phyloP scores from a whole-genome alignment of 2,329 filamentous ascomycete species.

The Aspergillus quadrilineatus region DNA sequence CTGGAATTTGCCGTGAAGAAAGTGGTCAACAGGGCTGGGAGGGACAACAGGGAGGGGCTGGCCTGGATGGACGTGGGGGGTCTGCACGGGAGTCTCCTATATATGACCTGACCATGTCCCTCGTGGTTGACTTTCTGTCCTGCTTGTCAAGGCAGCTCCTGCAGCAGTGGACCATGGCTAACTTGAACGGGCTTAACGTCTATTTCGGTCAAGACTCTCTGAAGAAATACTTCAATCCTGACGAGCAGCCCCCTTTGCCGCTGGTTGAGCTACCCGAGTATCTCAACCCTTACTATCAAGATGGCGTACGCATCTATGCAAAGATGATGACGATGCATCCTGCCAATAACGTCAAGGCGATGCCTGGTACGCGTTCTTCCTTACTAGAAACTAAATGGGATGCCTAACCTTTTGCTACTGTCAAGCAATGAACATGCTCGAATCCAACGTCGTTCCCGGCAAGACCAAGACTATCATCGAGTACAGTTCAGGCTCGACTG shows the following conservation, averaged over 20 bases:
- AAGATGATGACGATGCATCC: constrained; percentile 67
- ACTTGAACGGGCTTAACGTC: constrained; percentile 50
- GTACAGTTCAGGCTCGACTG: constrained; percentile 62
- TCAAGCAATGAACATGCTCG: constrained; percentile 53
- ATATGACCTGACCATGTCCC: too few species aligned
- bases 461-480: constrained; percentile 57
- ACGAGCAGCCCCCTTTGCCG: constrained; percentile 57
- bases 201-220: constrained; percentile 59
- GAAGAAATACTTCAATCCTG: constrained; percentile 60
- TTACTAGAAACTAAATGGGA: background rate
- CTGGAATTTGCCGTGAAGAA: too few species aligned
- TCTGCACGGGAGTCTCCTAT: too few species aligned
- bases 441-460: constrained; percentile 42
- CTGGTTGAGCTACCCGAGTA: constrained; percentile 60
- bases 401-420: background rate
- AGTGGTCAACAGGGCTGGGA: too few species aligned
- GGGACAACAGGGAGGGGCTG: too few species aligned
- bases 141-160: background rate
- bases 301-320: constrained; percentile 63
- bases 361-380: constrained; percentile 44
- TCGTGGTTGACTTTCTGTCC: too few species aligned
- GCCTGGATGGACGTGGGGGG: too few species aligned
- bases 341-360: constrained; percentile 64
- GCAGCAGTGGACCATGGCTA: constrained; percentile 21
- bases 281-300: constrained; percentile 57